Conservation (phyloP, 371 early-diverging fungal genomes). For the Mortierella sp. region DNA sequence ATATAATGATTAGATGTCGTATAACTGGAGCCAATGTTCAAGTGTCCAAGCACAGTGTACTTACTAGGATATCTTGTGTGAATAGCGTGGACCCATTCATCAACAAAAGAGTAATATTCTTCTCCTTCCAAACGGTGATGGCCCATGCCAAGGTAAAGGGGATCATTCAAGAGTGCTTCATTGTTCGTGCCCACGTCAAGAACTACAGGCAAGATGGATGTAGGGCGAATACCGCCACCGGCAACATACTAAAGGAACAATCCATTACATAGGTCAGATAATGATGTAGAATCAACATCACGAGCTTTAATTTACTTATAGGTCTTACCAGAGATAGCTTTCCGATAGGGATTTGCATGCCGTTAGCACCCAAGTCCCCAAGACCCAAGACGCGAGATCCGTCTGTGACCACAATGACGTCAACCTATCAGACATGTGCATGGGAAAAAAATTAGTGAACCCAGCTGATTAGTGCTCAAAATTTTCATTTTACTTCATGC, state of each 20-base stretch:
- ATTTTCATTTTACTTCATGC: neutral
- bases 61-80: constrained; percentile 72
- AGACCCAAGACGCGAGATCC: constrained; percentile 76
- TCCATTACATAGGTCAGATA: too few relatives aligned
- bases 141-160: constrained; percentile 75
- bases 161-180: constrained; percentile 67
- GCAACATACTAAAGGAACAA: constrained; percentile 65
- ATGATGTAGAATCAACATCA: neutral
- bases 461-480: constrained; percentile 22
- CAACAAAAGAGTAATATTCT: constrained; percentile 71
- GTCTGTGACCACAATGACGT: constrained; percentile 78
- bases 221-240: constrained; percentile 75
- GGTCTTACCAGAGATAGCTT: constrained; percentile 57
- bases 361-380: constrained; percentile 78
- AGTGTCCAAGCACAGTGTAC: constrained; percentile 17
- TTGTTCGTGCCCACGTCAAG: constrained; percentile 79
- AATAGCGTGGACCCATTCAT: constrained; percentile 75
- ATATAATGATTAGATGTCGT: neutral
- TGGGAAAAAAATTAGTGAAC: neutral
- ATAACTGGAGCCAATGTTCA: neutral
- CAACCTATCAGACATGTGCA: constrained; percentile 48
- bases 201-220: constrained; percentile 72
- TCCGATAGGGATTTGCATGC: constrained; percentile 78
- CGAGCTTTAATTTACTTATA: neutral
- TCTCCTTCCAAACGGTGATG: constrained; percentile 72